These are phyloP conservation scores for Nelumbo lutea DNA, from an alignment of 164 flowering plant genomes.

Conservation along the genomic window DNA sequence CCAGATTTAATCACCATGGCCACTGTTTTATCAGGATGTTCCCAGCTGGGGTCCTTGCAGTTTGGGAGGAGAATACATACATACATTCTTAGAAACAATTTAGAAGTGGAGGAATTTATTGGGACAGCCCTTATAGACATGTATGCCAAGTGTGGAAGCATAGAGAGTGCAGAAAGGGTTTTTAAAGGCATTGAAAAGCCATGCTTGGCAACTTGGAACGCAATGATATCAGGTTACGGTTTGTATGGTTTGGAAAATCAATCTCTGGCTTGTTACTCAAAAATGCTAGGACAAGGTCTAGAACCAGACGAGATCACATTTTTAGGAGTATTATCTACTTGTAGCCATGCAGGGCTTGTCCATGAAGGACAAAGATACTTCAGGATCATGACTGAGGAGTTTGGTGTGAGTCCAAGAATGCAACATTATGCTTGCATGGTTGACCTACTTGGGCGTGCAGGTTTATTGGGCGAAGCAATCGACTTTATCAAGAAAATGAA, in stretches of 20 bases:
- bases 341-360: conserved; percentile 38
- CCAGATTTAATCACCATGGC: conserved; percentile 36
- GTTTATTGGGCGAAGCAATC: conserved; percentile 36
- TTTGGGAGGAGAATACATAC: conserved; percentile 35
- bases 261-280: conserved; percentile 25
- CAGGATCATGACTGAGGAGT: conserved; percentile 33
- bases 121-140: conserved; percentile 43
- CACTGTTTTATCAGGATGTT: conserved; percentile 33
- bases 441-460: conserved; percentile 39
- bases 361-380: conserved; percentile 30
- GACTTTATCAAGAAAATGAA: conserved; percentile 25
- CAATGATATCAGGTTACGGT: conserved; percentile 37
- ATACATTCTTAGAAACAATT: conserved; percentile 29
- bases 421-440: conserved; percentile 40
- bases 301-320: conserved; percentile 40
- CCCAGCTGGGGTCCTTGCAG: conserved; percentile 30
- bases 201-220: conserved; percentile 40
- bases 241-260: conserved; percentile 27
- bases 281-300: conserved; percentile 28
- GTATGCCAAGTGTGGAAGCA: conserved; percentile 45
- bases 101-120: conserved; percentile 35
- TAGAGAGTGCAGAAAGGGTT: conserved; percentile 32
- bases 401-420: conserved; percentile 25
- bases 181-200: conserved; percentile 27
- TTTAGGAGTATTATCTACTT: conserved; percentile 42